Conservation (phyloP, 495 filamentous ascomycete species). For the Neurospora terricola region DNA sequence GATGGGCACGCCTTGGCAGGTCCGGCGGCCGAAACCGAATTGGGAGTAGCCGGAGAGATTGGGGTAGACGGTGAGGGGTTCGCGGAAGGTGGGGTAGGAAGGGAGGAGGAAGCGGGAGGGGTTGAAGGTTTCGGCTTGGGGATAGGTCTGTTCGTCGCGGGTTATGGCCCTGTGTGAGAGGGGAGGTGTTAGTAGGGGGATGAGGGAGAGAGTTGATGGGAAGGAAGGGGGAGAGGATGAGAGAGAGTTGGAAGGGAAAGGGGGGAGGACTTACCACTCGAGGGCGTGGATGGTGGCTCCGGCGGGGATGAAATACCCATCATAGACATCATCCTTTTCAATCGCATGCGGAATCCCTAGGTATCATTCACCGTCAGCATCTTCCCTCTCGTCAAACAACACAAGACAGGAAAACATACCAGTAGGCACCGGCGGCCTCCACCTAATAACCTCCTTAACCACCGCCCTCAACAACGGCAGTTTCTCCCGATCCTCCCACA, state of each 20-base stretch:
- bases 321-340: slow-evolving; percentile 44
- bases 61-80: slow-evolving; percentile 42
- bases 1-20: slow-evolving; percentile 47
- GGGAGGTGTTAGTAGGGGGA: slow-evolving; percentile 16
- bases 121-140: slow-evolving; percentile 50
- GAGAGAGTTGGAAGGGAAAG: background rate
- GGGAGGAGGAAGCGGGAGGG: slow-evolving; percentile 44
- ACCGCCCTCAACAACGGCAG: slow-evolving; percentile 43
- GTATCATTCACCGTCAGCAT: background rate
- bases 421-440: slow-evolving; percentile 46
- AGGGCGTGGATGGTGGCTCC: slow-evolving; percentile 49
- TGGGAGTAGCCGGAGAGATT: slow-evolving; percentile 45
- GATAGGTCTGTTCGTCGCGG: slow-evolving; percentile 47
- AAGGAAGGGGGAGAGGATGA: background rate
- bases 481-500: slow-evolving; percentile 35
- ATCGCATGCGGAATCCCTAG: slow-evolving; percentile 43
- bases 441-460: slow-evolving; percentile 52
- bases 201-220: background rate
- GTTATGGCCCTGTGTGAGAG: slow-evolving; percentile 47
- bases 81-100: slow-evolving; percentile 42
- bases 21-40: slow-evolving; percentile 53
- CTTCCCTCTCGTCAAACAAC: background rate
- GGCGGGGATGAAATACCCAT: slow-evolving; percentile 45
- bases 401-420: slow-evolving; percentile 17
- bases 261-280: slow-evolving; percentile 30